Evolutionary conservation across 495 filamentous ascomycete genomes (phyloP).

Genomic region (Neurospora tetraspora): DNA sequence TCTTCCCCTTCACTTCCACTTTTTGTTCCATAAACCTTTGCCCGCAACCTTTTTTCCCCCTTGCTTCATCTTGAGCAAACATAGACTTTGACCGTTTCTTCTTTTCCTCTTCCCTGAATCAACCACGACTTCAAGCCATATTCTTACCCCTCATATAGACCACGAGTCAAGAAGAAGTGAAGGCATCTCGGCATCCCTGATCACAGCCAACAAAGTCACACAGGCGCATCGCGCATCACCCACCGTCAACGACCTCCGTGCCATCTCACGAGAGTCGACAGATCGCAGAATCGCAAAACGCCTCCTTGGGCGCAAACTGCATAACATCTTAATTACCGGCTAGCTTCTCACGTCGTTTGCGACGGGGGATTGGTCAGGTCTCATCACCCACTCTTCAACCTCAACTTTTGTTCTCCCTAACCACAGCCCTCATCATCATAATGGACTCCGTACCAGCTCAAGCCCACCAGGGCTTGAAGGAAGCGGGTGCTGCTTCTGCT

Average conservation of each 20-base stretch:
- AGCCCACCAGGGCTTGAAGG: slow-evolving; percentile 4
- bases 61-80: background rate
- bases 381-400: background rate
- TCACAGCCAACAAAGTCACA: background rate
- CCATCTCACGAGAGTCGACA: background rate
- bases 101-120: background rate
- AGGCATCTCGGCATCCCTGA: background rate
- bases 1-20: background rate
- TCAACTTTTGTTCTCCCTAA: background rate
- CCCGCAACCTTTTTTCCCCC: background rate
- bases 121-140: background rate
- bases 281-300: background rate
- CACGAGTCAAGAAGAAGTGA: background rate
- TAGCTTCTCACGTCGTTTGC: background rate
- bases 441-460: slow-evolving; percentile 6
- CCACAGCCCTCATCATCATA: background rate
- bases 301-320: background rate
- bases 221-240: background rate
- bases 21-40: background rate
- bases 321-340: background rate
- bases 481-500: background rate
- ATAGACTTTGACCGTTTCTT: background rate
- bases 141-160: background rate
- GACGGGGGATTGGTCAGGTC: slow-evolving; percentile 1
- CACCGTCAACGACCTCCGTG: background rate